These are phyloP conservation scores for Trichosporon coremiiforme DNA, from an alignment of 1,284 basidiomycete species.

Conservation along the genomic window DNA sequence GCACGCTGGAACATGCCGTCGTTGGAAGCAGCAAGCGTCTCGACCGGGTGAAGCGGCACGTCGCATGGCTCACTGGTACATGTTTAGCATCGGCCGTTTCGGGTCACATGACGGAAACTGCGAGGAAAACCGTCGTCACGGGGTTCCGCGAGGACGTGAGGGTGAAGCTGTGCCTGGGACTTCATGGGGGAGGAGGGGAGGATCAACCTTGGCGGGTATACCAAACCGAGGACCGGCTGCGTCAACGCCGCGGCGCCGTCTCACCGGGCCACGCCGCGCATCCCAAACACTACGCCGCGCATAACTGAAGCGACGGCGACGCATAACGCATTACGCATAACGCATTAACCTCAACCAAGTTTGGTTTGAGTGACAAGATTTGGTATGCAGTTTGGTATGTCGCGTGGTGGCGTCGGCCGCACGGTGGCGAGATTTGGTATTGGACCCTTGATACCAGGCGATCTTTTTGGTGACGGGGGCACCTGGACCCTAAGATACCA, in stretches of 20 bases:
- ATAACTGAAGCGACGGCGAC: background rate
- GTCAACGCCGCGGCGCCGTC: background rate
- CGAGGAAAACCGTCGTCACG: background rate
- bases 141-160: conserved; percentile 6
- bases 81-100: conserved; percentile 16
- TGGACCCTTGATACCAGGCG: conserved; percentile 14
- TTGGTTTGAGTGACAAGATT: background rate
- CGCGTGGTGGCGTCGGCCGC: background rate
- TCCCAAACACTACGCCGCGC: background rate
- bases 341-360: background rate
- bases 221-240: conserved; percentile 4
- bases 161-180: conserved; percentile 15
- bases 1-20: conserved; percentile 46
- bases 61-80: conserved; percentile 54
- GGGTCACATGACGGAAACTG: conserved; percentile 8
- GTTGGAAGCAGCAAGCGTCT: conserved; percentile 42
- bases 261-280: background rate
- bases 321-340: too few relatives aligned
- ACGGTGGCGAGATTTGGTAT: conserved; percentile 16
- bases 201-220: background rate
- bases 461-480: conserved; percentile 15
- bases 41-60: conserved; percentile 45
- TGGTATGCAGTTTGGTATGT: conserved; percentile 16
- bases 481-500: conserved; percentile 13
- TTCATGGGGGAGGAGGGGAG: too few relatives aligned